Conservation (phyloP, 106 monocot genomes). For the Hemerocallis citrina region DNA sequence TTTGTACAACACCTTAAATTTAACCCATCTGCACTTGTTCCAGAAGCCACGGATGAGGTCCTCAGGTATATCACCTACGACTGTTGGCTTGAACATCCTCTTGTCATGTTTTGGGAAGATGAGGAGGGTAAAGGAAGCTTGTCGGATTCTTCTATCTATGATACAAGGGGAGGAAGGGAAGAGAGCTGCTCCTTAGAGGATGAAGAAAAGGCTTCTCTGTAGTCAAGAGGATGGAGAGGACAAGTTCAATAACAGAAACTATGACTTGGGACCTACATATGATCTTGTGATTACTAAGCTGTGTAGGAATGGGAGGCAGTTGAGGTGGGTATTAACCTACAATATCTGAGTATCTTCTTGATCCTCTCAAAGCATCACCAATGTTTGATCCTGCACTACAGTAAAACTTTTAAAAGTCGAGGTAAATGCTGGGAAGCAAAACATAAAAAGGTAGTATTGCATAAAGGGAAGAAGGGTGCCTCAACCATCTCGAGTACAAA, state of each 20-base stretch:
- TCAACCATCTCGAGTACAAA: background rate
- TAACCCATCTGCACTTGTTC: conserved; percentile 56
- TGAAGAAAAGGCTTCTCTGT: conserved; percentile 7
- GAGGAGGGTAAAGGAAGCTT: conserved; percentile 75
- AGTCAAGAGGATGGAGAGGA: conserved; percentile 54
- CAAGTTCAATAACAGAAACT: too few relatives aligned
- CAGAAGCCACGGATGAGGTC: conserved; percentile 31
- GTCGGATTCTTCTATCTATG: conserved; percentile 44
- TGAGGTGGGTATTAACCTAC: conserved; percentile 23
- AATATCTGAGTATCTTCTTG: conserved; percentile 37
- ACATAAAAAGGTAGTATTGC: too few relatives aligned
- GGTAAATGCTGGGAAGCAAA: too few relatives aligned
- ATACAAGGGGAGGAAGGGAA: conserved; percentile 18
- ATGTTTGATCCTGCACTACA: too few relatives aligned
- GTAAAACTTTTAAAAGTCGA: too few relatives aligned
- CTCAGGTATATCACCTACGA: conserved; percentile 32
- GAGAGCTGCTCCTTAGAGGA: conserved; percentile 20
- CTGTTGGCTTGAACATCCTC: conserved; percentile 56
- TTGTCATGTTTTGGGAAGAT: conserved; percentile 38
- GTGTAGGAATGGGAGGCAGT: conserved; percentile 55
- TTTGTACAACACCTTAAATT: conserved; percentile 40
- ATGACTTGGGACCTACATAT: too few relatives aligned
- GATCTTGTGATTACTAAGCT: conserved; percentile 56
- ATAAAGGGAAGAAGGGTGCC: background rate
- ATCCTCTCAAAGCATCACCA: conserved; percentile 26